Evolutionary conservation across 1,284 basidiomycete genomes (phyloP), one percentile per base, ranked within the genome.

Genomic region (Boletus sp.): DNA sequence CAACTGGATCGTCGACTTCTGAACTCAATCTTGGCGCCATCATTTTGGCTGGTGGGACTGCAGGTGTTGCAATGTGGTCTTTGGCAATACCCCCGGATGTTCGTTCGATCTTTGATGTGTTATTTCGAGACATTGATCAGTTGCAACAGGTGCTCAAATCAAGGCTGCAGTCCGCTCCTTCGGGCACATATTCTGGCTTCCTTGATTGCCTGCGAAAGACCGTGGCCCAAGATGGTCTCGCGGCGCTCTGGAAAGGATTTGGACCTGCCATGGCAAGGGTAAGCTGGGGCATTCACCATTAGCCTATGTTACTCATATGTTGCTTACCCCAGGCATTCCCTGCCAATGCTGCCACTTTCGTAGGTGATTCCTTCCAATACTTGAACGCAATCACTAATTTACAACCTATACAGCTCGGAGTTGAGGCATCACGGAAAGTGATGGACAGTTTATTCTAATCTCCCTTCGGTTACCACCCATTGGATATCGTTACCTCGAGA

Each of bases 31-130:
- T 99, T 41, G 81, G 90, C 47, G 91, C 92, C 33, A 86, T 99
- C 68, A 90, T 98, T 67, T 69, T 96, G 54, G 94, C 97, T 46
- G 97, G 97, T 69, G 96, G 96, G 61, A 88, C 86, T 55, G 97
- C 97, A 9, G 97, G 97, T 69, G 87, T 99, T 37, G 94, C 95
- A 47, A 99, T 99, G 97, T 98, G 96, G 96, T 82, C 91, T 36
- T 81, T 97, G 65, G 95, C 92, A 35, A 96, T 98, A 65, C 95
- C 95, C 53, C 94, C 95, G 49, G 95, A 98, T 76, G 94, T 94
- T 68, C 63, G 91, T 78, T 13, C 49, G 22, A 44, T 48, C 33
- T 49, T 33, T 37, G 55, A 16, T 53, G 22, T 24, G 41, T 43
- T 44, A 22, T 43, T 42, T 53, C 15, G 58, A 35, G 37, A 39